Base-by-base conservation (phyloP, 768 basidiomycete species). In the Candolleomyces efflorescens region DNA sequence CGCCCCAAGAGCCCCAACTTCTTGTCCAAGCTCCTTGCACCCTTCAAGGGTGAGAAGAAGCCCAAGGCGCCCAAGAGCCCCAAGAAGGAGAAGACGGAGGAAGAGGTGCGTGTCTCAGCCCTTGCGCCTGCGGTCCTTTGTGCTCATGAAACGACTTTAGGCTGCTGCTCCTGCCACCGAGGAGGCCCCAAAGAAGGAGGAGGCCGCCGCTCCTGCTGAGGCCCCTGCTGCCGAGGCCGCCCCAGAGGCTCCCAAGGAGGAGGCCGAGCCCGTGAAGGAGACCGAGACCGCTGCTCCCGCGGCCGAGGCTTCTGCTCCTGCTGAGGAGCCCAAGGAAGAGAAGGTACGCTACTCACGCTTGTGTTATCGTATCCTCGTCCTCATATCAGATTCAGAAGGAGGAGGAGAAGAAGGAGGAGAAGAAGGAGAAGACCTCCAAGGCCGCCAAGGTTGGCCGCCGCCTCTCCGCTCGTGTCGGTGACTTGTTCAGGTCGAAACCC, bases 1-100 rank as follows among this genome's bases (percentile, higher is more conserved):
- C 80, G 82, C 64, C 88, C 90, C 65, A 90, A 86, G 83, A 91
- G 89, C 75, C 90, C 90, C 17, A 75, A 82, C 53, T 67, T 94
- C 63, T 79, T 95, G 57, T 69, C 84, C 64, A 94, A 89, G 74
- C 75, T 95, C 60, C 85, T 95, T 59, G 85, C 85, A 26, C 82
- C 88, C 43, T 86, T 93, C 82, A 91, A 90, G 77, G 76, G 72
- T 55, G 84, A 86, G 63, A 90, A 86, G 79, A 84, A 85, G 73
- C 71, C 68, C 52, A 85, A 85, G 77, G 75, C 75, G 43, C 81
- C 86, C 68, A 90, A 83, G 83, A 87, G 84, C 71, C 84, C 86
- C 37, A 90, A 89, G 81, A 89, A 88, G 75, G 83, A 86, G 70
- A 89, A 89, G 78, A 89, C 89, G 80, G 87, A 89, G 76, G 84